Percentiles rank a stretch among this genome's conserved stretches.
phyloP scores from a whole-genome alignment of 148 eudicot species.

The Suaeda aralocaspica region DNA sequence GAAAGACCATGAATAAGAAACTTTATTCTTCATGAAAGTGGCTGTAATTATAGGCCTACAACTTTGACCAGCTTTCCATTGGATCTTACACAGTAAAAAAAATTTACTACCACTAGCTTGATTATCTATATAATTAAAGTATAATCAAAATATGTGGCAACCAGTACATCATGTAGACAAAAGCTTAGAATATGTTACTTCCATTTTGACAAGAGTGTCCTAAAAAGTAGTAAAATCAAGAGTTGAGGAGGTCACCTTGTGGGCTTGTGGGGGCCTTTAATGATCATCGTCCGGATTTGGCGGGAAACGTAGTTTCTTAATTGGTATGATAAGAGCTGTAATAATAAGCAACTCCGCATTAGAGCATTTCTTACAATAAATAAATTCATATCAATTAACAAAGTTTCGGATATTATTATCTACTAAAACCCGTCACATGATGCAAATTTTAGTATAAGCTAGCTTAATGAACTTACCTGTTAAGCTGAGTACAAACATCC shows the following conservation, averaged over 20 bases:
- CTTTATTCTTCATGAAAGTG: conserved; percentile 25
- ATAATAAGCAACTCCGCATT: conserved; percentile 1
- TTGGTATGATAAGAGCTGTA: conserved; percentile 18
- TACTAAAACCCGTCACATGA: too few species aligned
- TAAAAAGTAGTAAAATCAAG: conserved; percentile 24
- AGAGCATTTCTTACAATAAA: neutral
- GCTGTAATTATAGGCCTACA: conserved; percentile 28
- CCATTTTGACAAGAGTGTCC: conserved; percentile 16
- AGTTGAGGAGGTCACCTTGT: conserved; percentile 14
- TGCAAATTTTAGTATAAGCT: too few species aligned
- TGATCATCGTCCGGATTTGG: conserved; percentile 20
- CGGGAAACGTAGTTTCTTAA: conserved; percentile 19
- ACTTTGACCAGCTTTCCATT: conserved; percentile 37
- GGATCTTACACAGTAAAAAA: conserved; percentile 33
- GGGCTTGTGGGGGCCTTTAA: conserved; percentile 13
- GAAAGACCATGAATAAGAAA: conserved; percentile 17
- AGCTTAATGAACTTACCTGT: too few species aligned
- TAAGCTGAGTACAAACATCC: too few species aligned
- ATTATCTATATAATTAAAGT: neutral
- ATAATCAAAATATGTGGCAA: conserved; percentile 20
- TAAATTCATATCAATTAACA: neutral
- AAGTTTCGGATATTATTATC: too few species aligned
- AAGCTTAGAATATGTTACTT: conserved; percentile 19
- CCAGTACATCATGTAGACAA: conserved; percentile 23
- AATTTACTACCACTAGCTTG: conserved; percentile 16